These are phyloP conservation scores for Phyllosticta paracitricarpa DNA, from an alignment of 2,329 filamentous ascomycete genomes.

Conservation along the genomic window DNA sequence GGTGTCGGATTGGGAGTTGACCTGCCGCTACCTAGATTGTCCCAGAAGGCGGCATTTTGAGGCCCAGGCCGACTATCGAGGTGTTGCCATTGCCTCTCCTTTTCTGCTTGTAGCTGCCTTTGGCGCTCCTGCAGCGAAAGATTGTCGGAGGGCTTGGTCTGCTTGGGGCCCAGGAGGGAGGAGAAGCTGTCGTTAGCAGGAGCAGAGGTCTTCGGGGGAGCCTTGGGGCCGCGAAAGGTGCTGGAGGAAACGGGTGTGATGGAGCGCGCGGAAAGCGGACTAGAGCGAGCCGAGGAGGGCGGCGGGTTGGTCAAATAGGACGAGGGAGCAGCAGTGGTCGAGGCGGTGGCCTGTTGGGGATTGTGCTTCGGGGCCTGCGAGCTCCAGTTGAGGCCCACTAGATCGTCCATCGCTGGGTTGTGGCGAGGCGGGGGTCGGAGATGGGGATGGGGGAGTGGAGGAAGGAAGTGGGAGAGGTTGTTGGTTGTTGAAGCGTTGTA, in stretches of 20 bases:
- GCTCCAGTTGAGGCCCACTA: slow-evolving; percentile 40
- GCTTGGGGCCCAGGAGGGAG: slow-evolving; percentile 57
- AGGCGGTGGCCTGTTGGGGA: slow-evolving; percentile 19
- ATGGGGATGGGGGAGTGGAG: neutral
- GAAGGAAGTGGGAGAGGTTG: slow-evolving; percentile 1
- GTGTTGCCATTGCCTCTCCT: slow-evolving; percentile 60
- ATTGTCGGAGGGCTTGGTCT: slow-evolving; percentile 54
- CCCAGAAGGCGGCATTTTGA: slow-evolving; percentile 60
- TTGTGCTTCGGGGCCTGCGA: slow-evolving; percentile 19
- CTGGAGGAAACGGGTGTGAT: slow-evolving; percentile 21
- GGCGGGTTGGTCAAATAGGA: slow-evolving; percentile 21
- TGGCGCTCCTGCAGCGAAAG: slow-evolving; percentile 58
- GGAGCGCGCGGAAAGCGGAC: slow-evolving; percentile 28
- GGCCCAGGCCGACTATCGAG: slow-evolving; percentile 69
- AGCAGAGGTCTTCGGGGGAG: slow-evolving; percentile 42
- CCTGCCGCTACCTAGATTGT: slow-evolving; percentile 52
- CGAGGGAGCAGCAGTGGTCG: slow-evolving; percentile 14
- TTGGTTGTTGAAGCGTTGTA: neutral
- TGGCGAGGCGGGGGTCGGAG: neutral
- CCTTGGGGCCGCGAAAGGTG: slow-evolving; percentile 33
- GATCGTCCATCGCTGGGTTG: slow-evolving; percentile 35
- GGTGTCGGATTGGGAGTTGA: slow-evolving; percentile 27
- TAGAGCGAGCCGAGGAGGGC: slow-evolving; percentile 30
- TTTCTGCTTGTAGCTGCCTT: slow-evolving; percentile 65
- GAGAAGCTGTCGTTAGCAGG: slow-evolving; percentile 62